A percentile compares a stretch with the other conserved stretches of the same genome.
Conservation (phyloP, 176 grass and related monocot genomes). For the Phragmites australis region DNA sequence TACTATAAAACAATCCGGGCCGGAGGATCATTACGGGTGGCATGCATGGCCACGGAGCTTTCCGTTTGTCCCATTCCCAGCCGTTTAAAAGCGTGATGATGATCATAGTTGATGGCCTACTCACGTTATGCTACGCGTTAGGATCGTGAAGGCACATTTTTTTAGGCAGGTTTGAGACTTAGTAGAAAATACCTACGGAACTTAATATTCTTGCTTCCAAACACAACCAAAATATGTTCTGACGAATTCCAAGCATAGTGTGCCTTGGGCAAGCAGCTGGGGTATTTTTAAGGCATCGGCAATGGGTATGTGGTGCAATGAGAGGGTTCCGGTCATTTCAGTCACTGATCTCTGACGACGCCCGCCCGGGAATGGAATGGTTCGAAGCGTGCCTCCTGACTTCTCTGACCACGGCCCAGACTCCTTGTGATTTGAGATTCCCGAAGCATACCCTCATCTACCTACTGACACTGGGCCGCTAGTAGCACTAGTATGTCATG, state of each 20-base stretch:
- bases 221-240: too few species aligned
- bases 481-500: neutral
- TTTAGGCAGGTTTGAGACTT: neutral
- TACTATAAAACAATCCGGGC: neutral
- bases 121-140: neutral
- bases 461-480: neutral
- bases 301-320: conserved; percentile 1
- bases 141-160: neutral
- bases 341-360: neutral
- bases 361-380: neutral
- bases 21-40: conserved; percentile 17
- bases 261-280: too few species aligned
- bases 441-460: neutral
- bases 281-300: neutral
- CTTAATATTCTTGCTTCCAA: neutral
- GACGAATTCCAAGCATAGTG: neutral
- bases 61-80: neutral
- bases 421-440: neutral
- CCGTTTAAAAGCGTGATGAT: neutral
- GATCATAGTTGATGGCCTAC: neutral
- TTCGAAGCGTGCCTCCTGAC: conserved; percentile 9
- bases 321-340: neutral
- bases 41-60: neutral
- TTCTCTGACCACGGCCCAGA: neutral
- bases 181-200: neutral